phyloP scores from a whole-genome alignment of 1,284 basidiomycete species.

The Fomes fomentarius region DNA sequence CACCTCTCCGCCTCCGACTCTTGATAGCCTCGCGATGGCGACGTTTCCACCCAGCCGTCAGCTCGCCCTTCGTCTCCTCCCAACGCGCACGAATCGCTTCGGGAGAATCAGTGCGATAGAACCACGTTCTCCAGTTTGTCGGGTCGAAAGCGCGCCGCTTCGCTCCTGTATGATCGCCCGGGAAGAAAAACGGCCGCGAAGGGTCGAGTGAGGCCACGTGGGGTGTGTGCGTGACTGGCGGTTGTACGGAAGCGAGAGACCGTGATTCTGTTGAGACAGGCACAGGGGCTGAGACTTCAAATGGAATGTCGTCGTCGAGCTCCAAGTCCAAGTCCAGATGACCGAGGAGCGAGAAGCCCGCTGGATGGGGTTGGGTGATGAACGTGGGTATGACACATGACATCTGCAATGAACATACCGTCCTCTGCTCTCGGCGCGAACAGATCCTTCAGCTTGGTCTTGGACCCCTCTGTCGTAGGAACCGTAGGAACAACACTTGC shows the following conservation, averaged over 20 bases:
- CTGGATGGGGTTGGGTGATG: too few relatives aligned
- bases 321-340: slow-evolving; percentile 65
- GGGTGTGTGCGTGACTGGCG: slow-evolving; percentile 3
- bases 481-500: slow-evolving; percentile 4
- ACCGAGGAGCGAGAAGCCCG: slow-evolving; percentile 66
- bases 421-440: slow-evolving; percentile 71
- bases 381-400: too few relatives aligned
- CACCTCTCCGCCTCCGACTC: slow-evolving; percentile 57
- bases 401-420: slow-evolving; percentile 41
- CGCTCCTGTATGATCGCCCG: slow-evolving; percentile 28
- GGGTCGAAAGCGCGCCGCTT: slow-evolving; percentile 47
- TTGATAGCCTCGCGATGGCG: slow-evolving; percentile 75
- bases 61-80: slow-evolving; percentile 68
- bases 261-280: slow-evolving; percentile 27
- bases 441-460: slow-evolving; percentile 60
- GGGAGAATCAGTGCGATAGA: slow-evolving; percentile 57
- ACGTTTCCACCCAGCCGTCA: slow-evolving; percentile 84
- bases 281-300: slow-evolving; percentile 10
- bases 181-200: slow-evolving; percentile 67
- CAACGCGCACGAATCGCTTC: slow-evolving; percentile 70
- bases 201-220: slow-evolving; percentile 45
- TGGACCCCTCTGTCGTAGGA: too few relatives aligned
- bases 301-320: slow-evolving; percentile 51
- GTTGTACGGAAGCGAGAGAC: slow-evolving; percentile 12
- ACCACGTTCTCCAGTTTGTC: slow-evolving; percentile 42